Percentiles rank a stretch among this genome's conserved stretches.
Evolutionary conservation across 2,329 filamentous ascomycete species (phyloP).

Genomic region (Diaporthe aspalathi): DNA sequence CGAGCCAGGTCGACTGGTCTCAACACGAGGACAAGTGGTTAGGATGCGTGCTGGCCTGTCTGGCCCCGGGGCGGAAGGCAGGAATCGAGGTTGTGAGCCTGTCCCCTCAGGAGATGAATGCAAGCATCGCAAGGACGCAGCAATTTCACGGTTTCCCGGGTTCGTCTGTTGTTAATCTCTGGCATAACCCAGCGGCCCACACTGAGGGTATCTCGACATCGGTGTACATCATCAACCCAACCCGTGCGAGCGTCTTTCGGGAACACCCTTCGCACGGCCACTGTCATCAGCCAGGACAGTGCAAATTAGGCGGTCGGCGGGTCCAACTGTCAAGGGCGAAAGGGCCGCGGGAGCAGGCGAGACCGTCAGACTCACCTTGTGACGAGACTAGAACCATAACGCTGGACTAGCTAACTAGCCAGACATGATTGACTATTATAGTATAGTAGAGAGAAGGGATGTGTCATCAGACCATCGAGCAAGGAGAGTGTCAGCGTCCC

Average conservation of each 20-base stretch:
- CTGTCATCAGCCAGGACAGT: slow-evolving; percentile 20
- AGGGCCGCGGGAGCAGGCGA: slow-evolving; percentile 28
- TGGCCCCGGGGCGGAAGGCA: not conserved
- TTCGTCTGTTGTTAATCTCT: slow-evolving; percentile 26
- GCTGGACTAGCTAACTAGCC: slow-evolving; percentile 8
- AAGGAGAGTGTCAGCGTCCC: slow-evolving; percentile 14
- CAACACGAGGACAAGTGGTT: not conserved
- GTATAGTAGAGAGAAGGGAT: slow-evolving; percentile 29
- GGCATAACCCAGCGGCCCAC: slow-evolving; percentile 12
- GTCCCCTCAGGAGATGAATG: slow-evolving; percentile 5
- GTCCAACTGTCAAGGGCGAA: slow-evolving; percentile 26
- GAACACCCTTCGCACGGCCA: slow-evolving; percentile 23
- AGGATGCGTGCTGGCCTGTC: not conserved
- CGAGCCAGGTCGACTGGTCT: not conserved
- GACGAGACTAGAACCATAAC: slow-evolving; percentile 12
- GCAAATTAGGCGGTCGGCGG: slow-evolving; percentile 1
- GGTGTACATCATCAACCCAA: not conserved
- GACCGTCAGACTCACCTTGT: slow-evolving; percentile 19
- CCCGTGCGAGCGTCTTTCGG: slow-evolving; percentile 22
- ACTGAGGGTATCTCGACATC: slow-evolving; percentile 5
- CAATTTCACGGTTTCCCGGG: slow-evolving; percentile 6
- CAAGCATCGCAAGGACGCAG: slow-evolving; percentile 22
- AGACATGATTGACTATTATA: slow-evolving; percentile 3
- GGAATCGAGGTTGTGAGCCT: slow-evolving; percentile 5
- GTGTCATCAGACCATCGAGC: slow-evolving; percentile 1